Evolutionary conservation across 148 eudicot genomes (phyloP).

Genomic region (Simmondsia chinensis): DNA sequence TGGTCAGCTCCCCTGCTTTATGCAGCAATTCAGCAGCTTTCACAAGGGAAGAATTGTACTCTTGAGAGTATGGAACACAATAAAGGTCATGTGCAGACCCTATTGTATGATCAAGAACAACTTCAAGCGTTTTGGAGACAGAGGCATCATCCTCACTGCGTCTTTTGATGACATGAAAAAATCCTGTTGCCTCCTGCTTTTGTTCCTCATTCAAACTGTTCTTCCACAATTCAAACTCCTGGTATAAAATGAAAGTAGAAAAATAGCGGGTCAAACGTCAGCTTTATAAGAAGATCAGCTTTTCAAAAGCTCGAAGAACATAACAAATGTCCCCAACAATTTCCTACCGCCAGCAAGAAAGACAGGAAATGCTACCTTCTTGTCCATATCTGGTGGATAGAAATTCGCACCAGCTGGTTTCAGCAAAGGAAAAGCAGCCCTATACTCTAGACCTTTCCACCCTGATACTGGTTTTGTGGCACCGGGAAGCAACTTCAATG

Average conservation of each 20-base stretch:
- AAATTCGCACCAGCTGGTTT: conserved; percentile 86
- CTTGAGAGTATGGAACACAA: conserved; percentile 64
- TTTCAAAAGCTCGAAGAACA: no score
- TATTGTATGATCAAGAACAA: conserved; percentile 8
- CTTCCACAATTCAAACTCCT: conserved; percentile 95
- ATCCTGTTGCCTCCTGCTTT: conserved; percentile 70
- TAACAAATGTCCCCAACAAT: no score
- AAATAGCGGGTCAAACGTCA: no score
- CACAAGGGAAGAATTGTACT: conserved; percentile 43
- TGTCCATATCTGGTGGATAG: conserved; percentile 94
- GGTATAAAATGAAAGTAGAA: no score
- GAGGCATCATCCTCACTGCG: conserved; percentile 27
- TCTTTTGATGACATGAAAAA: conserved; percentile 80
- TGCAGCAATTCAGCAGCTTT: conserved; percentile 67
- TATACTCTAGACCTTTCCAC: conserved; percentile 91
- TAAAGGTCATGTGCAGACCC: conserved; percentile 43
- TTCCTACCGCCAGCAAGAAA: no score
- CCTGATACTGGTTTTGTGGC: conserved; percentile 62
- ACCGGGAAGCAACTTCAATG: conserved; percentile 46
- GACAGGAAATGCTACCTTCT: no score
- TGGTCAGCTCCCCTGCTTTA: conserved; percentile 71
- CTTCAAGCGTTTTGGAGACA: conserved; percentile 5
- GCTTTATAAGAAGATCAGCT: no score
- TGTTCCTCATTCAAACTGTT: conserved; percentile 54
- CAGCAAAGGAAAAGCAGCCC: conserved; percentile 60